These are phyloP conservation scores for Dentipellis sp. DNA, from an alignment of 768 basidiomycete species.

Conservation along the genomic window DNA sequence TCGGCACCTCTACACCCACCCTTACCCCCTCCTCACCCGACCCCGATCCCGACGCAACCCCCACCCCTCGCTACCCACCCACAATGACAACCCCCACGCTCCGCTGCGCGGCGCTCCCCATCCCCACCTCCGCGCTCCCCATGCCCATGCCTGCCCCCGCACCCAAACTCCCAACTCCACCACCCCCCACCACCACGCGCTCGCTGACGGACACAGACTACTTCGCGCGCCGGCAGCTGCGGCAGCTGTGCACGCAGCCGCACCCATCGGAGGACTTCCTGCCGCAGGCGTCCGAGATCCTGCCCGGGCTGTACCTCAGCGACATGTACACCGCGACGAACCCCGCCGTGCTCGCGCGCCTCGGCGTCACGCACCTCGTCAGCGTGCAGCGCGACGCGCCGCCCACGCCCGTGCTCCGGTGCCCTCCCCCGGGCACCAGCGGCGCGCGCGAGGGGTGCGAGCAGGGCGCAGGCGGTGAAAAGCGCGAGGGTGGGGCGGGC, in stretches of 20 bases:
- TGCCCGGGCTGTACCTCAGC: constrained; percentile 21
- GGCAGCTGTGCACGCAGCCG: constrained; percentile 17
- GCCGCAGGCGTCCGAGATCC: constrained; percentile 20
- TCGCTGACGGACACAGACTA: neutral
- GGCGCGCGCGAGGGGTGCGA: too few species aligned
- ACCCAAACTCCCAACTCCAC: neutral
- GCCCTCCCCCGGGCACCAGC: neutral
- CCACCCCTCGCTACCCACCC: too few species aligned
- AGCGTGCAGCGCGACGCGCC: constrained; percentile 7
- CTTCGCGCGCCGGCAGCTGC: too few species aligned
- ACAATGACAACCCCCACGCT: neutral
- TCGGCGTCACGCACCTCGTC: constrained; percentile 23
- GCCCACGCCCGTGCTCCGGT: neutral
- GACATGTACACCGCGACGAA: constrained; percentile 21
- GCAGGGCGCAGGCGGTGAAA: too few species aligned
- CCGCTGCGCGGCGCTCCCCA: neutral
- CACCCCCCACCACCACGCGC: neutral
- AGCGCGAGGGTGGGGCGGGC: too few species aligned
- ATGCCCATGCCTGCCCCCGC: neutral
- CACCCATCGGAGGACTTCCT: constrained; percentile 16
- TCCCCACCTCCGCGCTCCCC: neutral
- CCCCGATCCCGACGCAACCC: neutral
- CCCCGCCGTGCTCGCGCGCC: constrained; percentile 10
- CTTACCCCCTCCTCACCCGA: neutral
- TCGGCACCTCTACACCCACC: neutral